Conservation (phyloP, 176 grass and related monocot genomes). For the bread wheat (Triticum aestivum) region DNA sequence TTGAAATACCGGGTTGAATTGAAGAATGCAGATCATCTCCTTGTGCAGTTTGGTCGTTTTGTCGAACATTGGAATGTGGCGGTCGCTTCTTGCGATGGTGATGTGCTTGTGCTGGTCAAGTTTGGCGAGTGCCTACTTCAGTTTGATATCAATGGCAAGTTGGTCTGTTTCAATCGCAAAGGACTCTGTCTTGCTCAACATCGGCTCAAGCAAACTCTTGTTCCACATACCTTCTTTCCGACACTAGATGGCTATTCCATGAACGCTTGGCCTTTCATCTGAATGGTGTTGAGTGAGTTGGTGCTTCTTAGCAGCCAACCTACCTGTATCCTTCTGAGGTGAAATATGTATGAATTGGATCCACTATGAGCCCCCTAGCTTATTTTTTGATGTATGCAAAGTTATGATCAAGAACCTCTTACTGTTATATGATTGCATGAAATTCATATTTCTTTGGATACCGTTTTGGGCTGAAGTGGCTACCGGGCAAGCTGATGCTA, state of each 20-base stretch:
- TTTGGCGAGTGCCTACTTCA: neutral
- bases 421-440: neutral
- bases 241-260: neutral
- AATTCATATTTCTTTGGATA: neutral
- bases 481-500: neutral
- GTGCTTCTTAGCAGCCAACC: neutral
- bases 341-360: neutral
- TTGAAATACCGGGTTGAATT: neutral
- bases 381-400: neutral
- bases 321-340: neutral
- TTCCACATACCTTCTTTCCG: neutral
- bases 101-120: neutral
- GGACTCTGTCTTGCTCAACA: neutral
- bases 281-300: neutral
- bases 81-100: neutral
- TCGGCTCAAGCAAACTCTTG: neutral
- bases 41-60: neutral
- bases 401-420: neutral
- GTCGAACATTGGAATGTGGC: neutral
- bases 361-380: neutral
- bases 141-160: neutral
- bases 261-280: neutral
- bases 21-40: neutral
- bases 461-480: neutral
- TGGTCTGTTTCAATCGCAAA: neutral